Conservation (phyloP, 1,284 basidiomycete species). For the Stereum hirsutum region DNA sequence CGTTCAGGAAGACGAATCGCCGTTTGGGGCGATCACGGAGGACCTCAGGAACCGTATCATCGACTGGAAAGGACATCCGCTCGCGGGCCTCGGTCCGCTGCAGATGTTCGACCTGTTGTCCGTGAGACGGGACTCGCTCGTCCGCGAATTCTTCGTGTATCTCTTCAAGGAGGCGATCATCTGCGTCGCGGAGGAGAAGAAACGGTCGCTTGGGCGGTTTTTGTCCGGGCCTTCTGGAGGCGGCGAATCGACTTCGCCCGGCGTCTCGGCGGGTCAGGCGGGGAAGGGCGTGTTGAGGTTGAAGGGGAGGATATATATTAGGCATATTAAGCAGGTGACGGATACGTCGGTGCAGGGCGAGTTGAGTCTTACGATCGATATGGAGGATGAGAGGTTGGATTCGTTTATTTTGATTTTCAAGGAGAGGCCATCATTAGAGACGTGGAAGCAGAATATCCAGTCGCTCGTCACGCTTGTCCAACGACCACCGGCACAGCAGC, state of each 20-base stretch:
- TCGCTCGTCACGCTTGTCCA: conserved; percentile 50
- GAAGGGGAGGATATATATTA: conserved; percentile 91
- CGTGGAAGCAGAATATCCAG: conserved; percentile 79
- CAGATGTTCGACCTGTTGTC: conserved; percentile 88
- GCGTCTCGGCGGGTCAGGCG: conserved; percentile 25
- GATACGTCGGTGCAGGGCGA: conserved; percentile 73
- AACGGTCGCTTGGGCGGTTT: conserved; percentile 66
- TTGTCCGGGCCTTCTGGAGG: conserved; percentile 42
- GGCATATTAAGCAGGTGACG: conserved; percentile 83
- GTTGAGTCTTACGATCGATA: conserved; percentile 86
- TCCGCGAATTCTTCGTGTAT: conserved; percentile 91
- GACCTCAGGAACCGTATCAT: conserved; percentile 84
- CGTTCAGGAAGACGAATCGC: conserved; percentile 45
- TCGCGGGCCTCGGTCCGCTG: conserved; percentile 79
- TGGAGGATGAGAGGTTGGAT: conserved; percentile 90
- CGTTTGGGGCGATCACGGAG: conserved; percentile 74
- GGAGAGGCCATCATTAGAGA: conserved; percentile 79
- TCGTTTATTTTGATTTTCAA: conserved; percentile 93
- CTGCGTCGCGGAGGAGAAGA: conserved; percentile 92
- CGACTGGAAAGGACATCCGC: conserved; percentile 91
- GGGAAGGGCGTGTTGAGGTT: conserved; percentile 79
- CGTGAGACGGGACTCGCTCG: conserved; percentile 79
- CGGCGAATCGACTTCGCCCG: conserved; percentile 26
- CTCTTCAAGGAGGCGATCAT: conserved; percentile 95
- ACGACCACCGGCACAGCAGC: conserved; percentile 20